Conservation (phyloP, 345 rosid genomes). For the Populus simonii region DNA sequence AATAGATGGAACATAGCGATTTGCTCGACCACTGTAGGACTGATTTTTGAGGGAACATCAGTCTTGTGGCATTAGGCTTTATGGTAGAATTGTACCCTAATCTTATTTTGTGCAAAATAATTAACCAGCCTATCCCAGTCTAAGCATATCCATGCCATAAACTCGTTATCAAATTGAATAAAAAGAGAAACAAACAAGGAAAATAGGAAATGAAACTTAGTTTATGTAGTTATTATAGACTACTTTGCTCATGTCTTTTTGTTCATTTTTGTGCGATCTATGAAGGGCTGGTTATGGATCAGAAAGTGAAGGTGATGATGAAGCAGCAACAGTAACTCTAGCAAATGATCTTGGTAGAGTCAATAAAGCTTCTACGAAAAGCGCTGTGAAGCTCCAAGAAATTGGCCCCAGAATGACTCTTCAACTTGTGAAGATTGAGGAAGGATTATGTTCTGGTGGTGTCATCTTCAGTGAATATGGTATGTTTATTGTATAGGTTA, state of each 20-base stretch:
- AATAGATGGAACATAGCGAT: neutral
- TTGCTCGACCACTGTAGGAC: neutral
- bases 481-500: slow-evolving; percentile 5
- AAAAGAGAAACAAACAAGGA: neutral
- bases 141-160: neutral
- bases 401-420: slow-evolving; percentile 96
- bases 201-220: neutral
- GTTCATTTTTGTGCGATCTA: slow-evolving; percentile 7
- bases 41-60: neutral
- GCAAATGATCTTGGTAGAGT: slow-evolving; percentile 71
- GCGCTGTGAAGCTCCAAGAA: slow-evolving; percentile 89
- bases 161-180: neutral
- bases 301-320: slow-evolving; percentile 95
- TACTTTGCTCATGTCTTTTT: neutral
- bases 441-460: slow-evolving; percentile 80
- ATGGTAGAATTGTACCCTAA: neutral
- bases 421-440: slow-evolving; percentile 67
- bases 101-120: neutral
- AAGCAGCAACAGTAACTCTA: slow-evolving; percentile 85
- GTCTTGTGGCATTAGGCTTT: neutral
- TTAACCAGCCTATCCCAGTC: neutral
- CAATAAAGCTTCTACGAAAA: slow-evolving; percentile 62
- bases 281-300: slow-evolving; percentile 88
- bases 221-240: neutral
- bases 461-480: slow-evolving; percentile 56